phyloP scores from a whole-genome alignment of 2,329 filamentous ascomycete genomes.

The Gaeumannomyces tritici region DNA sequence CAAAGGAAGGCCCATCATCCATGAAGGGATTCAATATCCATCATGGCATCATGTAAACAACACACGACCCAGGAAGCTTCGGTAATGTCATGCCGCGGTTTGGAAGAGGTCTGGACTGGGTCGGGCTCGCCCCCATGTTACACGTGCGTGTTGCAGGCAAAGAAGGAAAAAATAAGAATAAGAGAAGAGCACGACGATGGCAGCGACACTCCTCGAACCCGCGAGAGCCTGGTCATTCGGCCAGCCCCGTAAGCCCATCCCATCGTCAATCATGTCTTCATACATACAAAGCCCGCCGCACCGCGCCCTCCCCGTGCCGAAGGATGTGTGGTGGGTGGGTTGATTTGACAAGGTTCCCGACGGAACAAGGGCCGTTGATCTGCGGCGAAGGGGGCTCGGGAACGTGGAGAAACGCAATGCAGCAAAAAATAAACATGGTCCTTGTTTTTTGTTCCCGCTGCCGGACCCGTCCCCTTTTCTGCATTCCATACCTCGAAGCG shows the following conservation, averaged over 20 bases:
- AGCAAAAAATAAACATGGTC: neutral
- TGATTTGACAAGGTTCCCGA: neutral
- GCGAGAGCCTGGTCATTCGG: neutral
- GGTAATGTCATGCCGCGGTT: neutral
- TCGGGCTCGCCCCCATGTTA: neutral
- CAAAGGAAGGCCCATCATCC: too few relatives aligned
- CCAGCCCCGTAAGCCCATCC: neutral
- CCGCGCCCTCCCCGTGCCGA: neutral
- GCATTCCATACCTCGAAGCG: neutral
- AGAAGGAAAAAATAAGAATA: neutral
- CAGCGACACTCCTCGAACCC: too few relatives aligned
- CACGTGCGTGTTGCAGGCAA: neutral
- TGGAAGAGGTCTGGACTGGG: neutral
- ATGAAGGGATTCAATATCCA: neutral
- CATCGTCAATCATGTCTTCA: neutral
- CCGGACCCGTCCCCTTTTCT: neutral
- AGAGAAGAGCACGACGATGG: too few relatives aligned
- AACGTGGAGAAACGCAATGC: neutral
- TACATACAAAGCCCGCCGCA: neutral
- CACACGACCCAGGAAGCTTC: neutral
- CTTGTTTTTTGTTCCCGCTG: neutral
- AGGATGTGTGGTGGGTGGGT: neutral
- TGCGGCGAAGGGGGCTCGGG: neutral
- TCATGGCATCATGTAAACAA: neutral
- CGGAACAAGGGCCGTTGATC: neutral